Evolutionary conservation across 192 early-diverging fungal genomes (phyloP), one percentile per base, ranked within the genome.

Genomic region (Helicostylum pulchrum): DNA sequence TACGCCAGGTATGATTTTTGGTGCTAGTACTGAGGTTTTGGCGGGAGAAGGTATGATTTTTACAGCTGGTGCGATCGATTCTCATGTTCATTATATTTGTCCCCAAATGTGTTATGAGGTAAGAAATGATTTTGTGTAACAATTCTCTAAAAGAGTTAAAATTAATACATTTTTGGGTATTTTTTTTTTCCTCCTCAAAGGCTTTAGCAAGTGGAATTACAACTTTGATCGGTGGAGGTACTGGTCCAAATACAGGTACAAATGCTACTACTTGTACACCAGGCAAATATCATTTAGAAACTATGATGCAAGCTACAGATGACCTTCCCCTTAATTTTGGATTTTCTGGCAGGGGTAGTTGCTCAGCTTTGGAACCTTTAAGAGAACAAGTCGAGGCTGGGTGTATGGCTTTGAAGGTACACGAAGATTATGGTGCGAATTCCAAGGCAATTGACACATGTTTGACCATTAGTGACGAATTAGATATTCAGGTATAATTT

Each of bases 251-350:
- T 75, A 95, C 94, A 9, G 94, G 94, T 61, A 89, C 93, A 0
- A 94, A 94, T 62, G 96, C 96, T 0, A 96, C 94, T 0, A 98
- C 96, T 1, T 98, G 96, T 75, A 96, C 94, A 17, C 88, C 94
- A 0, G 93, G 94, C 12, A 70, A 78, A 1, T 72, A 79, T 65
- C 88, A 95, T 76, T 85, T 95, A 43, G 85, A 90, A 64, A 87
- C 89, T 58, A 96, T 98, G 96, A 73, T 96, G 45, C 83, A 90
- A 62, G 79, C 94, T 0, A 94, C 93, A 0, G 96, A 98, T 70
- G 72, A 85, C 48, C 66, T 94, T 17, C 94, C 96, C 1, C 68
- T 98, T 32, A 97, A 98, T 71, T 79, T 96, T 78, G 96, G 92
- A 11, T 80, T 92, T 58, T 96, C 94, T 1, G 96, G 94, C 42